Base-by-base conservation (phyloP, 164 flowering plant genomes). In the Magnolia kwangsiensis region DNA sequence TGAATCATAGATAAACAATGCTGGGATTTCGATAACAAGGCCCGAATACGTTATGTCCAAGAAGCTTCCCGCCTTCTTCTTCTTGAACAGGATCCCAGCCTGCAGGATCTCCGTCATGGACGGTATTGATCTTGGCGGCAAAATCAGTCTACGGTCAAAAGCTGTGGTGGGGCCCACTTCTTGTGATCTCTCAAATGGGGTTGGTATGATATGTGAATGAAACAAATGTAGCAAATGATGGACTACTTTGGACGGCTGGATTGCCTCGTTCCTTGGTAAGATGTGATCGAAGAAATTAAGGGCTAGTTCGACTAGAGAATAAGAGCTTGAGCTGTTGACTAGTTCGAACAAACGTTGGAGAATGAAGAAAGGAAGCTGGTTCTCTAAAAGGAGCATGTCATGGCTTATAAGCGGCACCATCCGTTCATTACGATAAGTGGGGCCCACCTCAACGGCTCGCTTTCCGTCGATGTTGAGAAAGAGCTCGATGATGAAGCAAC, bases 21-120 rank as follows among this genome's bases (percentile, higher is more conserved):
- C 75, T 13, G 88, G 85, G 24, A 85, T 77, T 45, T 85, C 13
- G 5, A 83, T 55, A 8, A 61, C 76, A 8, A 81, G 81, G 2
- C 68, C 50, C 3, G 61, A 31, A 49, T 76, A 86, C 1, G 10
- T 49, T 9, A 86, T 66, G 71, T 82, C 85, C 31, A 82, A 72
- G 23, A 84, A 20, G 50, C 76, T 67, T 0, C n/a, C 16, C 5
- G 74, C 63, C 19, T 16, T 8, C 37, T 23, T 23, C 70, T 51
- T 21, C 76, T 23, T 13, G 14, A 74, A 74, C 31, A 7, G 13
- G 37, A 74, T 50, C 49, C 76, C 71, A 5, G 63, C 70, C 61
- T 23, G 45, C 14, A 1, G 13, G 8, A 74, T 69, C 70, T 67
- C 29, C 29, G 10, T 16, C 14, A 27, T 69, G 11, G 18, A 11